Evolutionary conservation across 352 stramenopile species (phyloP).

Genomic region (Pythium oligandrum): DNA sequence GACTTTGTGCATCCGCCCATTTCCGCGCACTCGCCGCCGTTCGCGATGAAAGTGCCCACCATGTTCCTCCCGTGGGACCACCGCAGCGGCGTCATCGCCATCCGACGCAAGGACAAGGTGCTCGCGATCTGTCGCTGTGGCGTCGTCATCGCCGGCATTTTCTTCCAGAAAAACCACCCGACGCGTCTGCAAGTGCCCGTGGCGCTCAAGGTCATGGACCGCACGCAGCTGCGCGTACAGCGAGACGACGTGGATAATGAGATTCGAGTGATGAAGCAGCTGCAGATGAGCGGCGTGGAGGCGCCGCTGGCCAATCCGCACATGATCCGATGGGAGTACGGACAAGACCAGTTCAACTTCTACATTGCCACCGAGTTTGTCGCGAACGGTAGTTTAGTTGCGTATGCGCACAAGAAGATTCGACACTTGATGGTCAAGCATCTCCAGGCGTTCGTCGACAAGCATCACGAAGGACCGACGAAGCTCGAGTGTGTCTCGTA

Average conservation of each 20-base stretch:
- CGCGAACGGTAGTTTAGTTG: slow-evolving; percentile 69
- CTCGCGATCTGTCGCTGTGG: slow-evolving; percentile 74
- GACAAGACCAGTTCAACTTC: slow-evolving; percentile 61
- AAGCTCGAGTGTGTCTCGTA: slow-evolving; percentile 81
- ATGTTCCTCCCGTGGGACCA: slow-evolving; percentile 70
- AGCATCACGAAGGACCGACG: slow-evolving; percentile 48
- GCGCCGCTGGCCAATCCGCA: slow-evolving; percentile 61
- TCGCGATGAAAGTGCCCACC: slow-evolving; percentile 54
- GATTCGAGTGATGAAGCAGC: slow-evolving; percentile 70
- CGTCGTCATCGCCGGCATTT: slow-evolving; percentile 72
- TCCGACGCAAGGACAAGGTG: slow-evolving; percentile 65
- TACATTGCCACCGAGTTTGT: slow-evolving; percentile 84
- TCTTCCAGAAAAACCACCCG: slow-evolving; percentile 49
- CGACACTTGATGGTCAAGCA: slow-evolving; percentile 64
- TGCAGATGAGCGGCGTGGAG: slow-evolving; percentile 74
- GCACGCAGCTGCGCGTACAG: slow-evolving; percentile 57
- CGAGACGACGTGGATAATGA: slow-evolving; percentile 80
- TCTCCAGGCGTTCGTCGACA: slow-evolving; percentile 60
- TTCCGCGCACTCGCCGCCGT: slow-evolving; percentile 35
- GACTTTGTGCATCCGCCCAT: slow-evolving; percentile 49
- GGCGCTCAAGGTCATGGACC: slow-evolving; percentile 82
- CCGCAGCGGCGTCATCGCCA: slow-evolving; percentile 54
- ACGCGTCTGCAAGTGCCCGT: slow-evolving; percentile 50
- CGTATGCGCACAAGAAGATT: slow-evolving; percentile 68
- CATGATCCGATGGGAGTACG: slow-evolving; percentile 78